These are phyloP conservation scores for Didymella pinodella DNA, from an alignment of 2,329 filamentous ascomycete species.

Conservation along the genomic window DNA sequence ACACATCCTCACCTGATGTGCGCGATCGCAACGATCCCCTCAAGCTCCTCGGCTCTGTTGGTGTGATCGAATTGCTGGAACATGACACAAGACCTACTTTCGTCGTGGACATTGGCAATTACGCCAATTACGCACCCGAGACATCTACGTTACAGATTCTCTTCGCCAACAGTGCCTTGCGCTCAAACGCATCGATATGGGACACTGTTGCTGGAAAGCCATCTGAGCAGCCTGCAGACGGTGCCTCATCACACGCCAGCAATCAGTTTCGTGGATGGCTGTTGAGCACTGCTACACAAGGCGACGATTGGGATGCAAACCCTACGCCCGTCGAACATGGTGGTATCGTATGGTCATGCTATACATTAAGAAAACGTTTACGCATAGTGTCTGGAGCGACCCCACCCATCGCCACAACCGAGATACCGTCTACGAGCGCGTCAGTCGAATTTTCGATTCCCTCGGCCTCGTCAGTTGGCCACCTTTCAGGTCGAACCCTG, in stretches of 20 bases:
- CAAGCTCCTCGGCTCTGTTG: constrained; percentile 68
- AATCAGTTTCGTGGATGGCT: constrained; percentile 74
- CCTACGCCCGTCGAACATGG: constrained; percentile 64
- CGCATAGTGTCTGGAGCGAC: constrained; percentile 69
- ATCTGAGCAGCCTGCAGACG: constrained; percentile 42
- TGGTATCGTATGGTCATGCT: constrained; percentile 73
- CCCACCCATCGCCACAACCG: constrained; percentile 21
- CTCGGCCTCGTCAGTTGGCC: constrained; percentile 32
- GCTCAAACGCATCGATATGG: constrained; percentile 63
- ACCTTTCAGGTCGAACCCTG: constrained; percentile 20
- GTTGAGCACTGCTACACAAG: constrained; percentile 62
- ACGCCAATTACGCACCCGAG: constrained; percentile 62
- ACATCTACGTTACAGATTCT: constrained; percentile 63
- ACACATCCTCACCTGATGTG: constrained; percentile 61
- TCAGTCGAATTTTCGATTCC: constrained; percentile 38
- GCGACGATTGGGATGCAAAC: constrained; percentile 62
- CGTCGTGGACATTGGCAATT: constrained; percentile 72
- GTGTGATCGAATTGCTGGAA: constrained; percentile 76
- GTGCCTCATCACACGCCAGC: constrained; percentile 43
- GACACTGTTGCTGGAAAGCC: constrained; percentile 63
- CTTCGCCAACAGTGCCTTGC: constrained; percentile 73
- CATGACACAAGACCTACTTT: constrained; percentile 80
- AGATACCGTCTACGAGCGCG: constrained; percentile 48
- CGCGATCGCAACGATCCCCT: constrained; percentile 58
- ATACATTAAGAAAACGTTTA: constrained; percentile 72